Evolutionary conservation across 805 yeast genomes (phyloP).

Genomic region (Saccharomycopsis javanensis): DNA sequence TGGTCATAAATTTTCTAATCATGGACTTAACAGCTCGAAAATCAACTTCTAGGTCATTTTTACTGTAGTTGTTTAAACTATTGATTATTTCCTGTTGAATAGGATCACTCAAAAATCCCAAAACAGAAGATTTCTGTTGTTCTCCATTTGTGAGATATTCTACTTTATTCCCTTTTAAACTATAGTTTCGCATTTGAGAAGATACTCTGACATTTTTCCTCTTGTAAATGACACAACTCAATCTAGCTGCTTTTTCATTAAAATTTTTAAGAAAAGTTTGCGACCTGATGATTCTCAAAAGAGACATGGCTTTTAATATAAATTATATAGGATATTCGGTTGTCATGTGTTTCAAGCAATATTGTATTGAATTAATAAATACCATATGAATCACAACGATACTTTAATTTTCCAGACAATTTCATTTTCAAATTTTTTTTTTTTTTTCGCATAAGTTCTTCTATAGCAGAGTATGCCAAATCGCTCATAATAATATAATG

Average conservation of each 20-base stretch:
- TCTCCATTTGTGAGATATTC: not conserved
- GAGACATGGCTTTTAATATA: not conserved
- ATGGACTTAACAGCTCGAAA: not conserved
- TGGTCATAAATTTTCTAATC: not conserved
- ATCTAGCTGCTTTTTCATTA: not conserved
- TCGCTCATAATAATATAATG: too few species aligned
- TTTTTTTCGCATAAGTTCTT: too few species aligned
- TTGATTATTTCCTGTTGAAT: constrained; percentile 6
- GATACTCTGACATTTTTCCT: not conserved
- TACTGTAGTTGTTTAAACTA: not conserved
- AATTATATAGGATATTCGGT: too few species aligned
- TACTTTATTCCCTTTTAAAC: not conserved
- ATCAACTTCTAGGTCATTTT: constrained; percentile 1
- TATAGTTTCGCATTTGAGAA: not conserved
- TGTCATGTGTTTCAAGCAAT: too few species aligned
- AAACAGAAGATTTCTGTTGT: not conserved
- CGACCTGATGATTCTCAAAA: not conserved
- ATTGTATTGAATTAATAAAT: too few species aligned
- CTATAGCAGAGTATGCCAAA: too few species aligned
- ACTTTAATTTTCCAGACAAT: too few species aligned
- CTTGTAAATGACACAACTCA: not conserved
- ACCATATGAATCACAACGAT: too few species aligned
- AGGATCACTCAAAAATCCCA: not conserved
- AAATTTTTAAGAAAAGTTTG: not conserved
- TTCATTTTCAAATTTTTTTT: too few species aligned